Evolutionary conservation across 441 rosid species (phyloP), one percentile per base, ranked within the genome.

Genomic region (Lepidium campestre): DNA sequence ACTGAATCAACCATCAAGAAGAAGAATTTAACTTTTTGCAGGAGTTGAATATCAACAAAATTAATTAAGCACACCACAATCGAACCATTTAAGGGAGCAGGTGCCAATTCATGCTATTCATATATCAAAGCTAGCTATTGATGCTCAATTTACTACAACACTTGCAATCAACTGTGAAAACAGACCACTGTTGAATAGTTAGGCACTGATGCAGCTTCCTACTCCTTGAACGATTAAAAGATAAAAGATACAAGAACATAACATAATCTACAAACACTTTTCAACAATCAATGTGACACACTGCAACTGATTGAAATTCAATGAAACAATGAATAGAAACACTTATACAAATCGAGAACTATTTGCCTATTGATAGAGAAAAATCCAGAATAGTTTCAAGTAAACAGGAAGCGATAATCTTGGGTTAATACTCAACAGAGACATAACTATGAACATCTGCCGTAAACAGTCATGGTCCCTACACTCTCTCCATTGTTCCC

Each of bases 391-490:
- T 0, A 19, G 22, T 23, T 23, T 17, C 56, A 20, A 36, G n/a
- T 32, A 44, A 31, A 18, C 19, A n/a, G 14, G 40, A 60, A 18
- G 53, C 27, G 6, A 29, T 45, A 29, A 61, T 61, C 29, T 1
- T 46, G 27, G 32, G 22, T 3, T 6, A 58, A 29, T 7, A 29
- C 34, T 29, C 34, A 29, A 29, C 0, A 29, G 27, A 49, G 22
- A 52, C 18, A 62, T 4, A 36, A 45, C 36, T 25, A 62, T 27
- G 29, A 56, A 63, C 70, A 62, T 45, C 62, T 44, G 41, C 57
- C 20, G 12, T 9, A 47, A 48, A 57, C 53, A 63, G 8, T 3
- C 20, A 56, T 31, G 58, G 70, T 64, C 75, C 53, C 70, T 64
- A 64, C 75, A 36, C 10, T 29, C 22, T 29, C 22, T n/a, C 18